These are phyloP conservation scores for Eucalyptus fibrosa DNA, from an alignment of 345 rosid species.

Conservation along the genomic window DNA sequence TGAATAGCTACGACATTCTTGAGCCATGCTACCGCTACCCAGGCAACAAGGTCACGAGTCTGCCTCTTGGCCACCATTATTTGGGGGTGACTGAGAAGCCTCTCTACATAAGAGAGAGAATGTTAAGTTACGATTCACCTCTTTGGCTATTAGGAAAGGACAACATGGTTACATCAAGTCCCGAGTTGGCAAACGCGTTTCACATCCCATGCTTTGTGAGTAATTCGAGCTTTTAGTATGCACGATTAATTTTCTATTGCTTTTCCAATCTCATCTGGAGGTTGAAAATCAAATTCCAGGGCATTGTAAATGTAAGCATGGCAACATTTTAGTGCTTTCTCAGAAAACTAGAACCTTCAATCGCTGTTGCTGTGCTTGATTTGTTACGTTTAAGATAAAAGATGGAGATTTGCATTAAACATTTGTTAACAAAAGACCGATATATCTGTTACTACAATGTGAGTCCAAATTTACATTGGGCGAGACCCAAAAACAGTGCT, in stretches of 20 bases:
- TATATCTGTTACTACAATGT: background rate
- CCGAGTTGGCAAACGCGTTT: background rate
- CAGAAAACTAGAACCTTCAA: background rate
- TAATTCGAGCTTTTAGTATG: background rate
- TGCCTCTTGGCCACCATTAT: background rate
- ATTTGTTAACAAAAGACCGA: background rate
- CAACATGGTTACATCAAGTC: background rate
- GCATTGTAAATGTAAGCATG: background rate
- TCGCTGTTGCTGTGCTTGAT: background rate
- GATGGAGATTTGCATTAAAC: background rate
- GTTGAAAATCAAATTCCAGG: background rate
- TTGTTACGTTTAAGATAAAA: background rate
- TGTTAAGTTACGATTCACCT: background rate
- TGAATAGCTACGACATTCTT: constrained; percentile 36
- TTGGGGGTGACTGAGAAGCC: background rate
- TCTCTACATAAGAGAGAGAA: background rate
- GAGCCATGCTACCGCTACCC: constrained; percentile 38
- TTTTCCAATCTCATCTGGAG: background rate
- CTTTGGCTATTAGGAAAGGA: background rate
- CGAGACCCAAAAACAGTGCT: background rate
- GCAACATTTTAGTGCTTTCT: background rate
- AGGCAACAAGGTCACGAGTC: background rate
- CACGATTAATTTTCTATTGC: background rate
- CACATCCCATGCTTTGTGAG: background rate
- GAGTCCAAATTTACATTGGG: background rate